phyloP scores from a whole-genome alignment of 2,329 filamentous ascomycete species.

The Claviceps sorghi region DNA sequence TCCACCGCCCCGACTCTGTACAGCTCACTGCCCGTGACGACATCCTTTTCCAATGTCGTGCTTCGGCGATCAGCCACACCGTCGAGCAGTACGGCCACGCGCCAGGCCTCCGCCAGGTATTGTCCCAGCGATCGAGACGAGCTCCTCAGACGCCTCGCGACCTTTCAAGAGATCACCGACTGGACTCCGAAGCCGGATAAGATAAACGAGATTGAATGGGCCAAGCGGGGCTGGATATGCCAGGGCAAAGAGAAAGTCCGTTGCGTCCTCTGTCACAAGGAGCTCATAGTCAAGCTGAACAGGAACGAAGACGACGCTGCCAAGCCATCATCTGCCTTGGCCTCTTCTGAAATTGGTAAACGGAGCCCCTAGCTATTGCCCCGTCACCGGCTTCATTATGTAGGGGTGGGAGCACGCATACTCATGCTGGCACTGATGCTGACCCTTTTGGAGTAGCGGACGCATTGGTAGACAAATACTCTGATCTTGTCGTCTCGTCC shows the following conservation, averaged over 20 bases:
- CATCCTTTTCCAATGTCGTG: conserved; percentile 8
- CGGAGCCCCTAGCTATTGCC: neutral
- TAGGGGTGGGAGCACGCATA: neutral
- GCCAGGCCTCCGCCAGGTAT: conserved; percentile 46
- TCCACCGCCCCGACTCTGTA: conserved; percentile 20
- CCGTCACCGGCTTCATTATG: too few relatives aligned
- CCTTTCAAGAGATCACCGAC: conserved; percentile 78
- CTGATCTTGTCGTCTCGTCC: conserved; percentile 53
- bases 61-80: conserved; percentile 4
- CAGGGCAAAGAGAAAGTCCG: conserved; percentile 69
- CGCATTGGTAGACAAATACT: conserved; percentile 63
- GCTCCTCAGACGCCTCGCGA: conserved; percentile 67
- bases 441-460: conserved; percentile 27
- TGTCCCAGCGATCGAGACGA: conserved; percentile 73
- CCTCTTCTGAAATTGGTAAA: conserved; percentile 44
- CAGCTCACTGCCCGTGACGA: conserved; percentile 8
- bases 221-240: conserved; percentile 83
- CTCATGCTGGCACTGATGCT: conserved; percentile 12
- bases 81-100: conserved; percentile 7
- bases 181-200: conserved; percentile 87
- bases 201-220: conserved; percentile 87
- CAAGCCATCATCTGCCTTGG: conserved; percentile 34
- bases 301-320: conserved; percentile 42
- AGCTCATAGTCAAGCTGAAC: conserved; percentile 68
- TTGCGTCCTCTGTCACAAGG: conserved; percentile 72